Evolutionary conservation across 768 basidiomycete genomes (phyloP).

Genomic region (Tylopilus cervinicoccineus): DNA sequence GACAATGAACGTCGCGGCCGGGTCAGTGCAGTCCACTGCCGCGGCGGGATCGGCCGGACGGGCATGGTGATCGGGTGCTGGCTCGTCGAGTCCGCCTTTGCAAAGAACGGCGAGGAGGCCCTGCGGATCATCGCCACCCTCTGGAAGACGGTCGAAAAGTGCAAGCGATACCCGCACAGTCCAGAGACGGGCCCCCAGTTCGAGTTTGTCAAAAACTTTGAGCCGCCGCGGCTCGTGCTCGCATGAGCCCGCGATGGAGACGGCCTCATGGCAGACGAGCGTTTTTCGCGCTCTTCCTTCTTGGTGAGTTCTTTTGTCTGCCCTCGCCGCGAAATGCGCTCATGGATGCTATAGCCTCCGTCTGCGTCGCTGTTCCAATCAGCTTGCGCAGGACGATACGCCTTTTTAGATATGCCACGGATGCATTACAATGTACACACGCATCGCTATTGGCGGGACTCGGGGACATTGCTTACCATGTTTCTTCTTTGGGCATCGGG

Average conservation of each 20-base stretch:
- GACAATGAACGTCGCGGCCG: slow-evolving; percentile 59
- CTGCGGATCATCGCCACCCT: slow-evolving; percentile 59
- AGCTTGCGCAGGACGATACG: neutral
- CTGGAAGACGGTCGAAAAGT: slow-evolving; percentile 79
- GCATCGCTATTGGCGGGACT: slow-evolving; percentile 21
- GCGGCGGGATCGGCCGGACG: slow-evolving; percentile 72
- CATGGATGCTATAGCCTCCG: slow-evolving; percentile 4
- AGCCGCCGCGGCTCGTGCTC: slow-evolving; percentile 21
- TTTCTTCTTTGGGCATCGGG: slow-evolving; percentile 3
- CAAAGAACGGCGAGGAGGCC: slow-evolving; percentile 61
- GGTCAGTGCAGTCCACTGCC: slow-evolving; percentile 71
- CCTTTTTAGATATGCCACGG: slow-evolving; percentile 8
- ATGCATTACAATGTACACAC: slow-evolving; percentile 27
- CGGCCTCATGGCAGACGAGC: neutral
- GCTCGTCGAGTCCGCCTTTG: slow-evolving; percentile 65
- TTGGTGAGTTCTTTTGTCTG: slow-evolving; percentile 1
- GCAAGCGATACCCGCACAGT: slow-evolving; percentile 66
- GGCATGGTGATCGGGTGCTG: slow-evolving; percentile 68
- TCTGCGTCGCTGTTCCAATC: neutral
- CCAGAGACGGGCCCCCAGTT: slow-evolving; percentile 79
- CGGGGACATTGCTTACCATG: neutral
- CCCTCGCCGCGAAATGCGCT: neutral
- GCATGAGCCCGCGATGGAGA: slow-evolving; percentile 6
- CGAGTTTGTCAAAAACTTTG: slow-evolving; percentile 67
- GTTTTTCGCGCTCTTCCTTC: neutral